Conservation (phyloP, 1,284 basidiomycete genomes). For the Cryptococcus sp. region DNA sequence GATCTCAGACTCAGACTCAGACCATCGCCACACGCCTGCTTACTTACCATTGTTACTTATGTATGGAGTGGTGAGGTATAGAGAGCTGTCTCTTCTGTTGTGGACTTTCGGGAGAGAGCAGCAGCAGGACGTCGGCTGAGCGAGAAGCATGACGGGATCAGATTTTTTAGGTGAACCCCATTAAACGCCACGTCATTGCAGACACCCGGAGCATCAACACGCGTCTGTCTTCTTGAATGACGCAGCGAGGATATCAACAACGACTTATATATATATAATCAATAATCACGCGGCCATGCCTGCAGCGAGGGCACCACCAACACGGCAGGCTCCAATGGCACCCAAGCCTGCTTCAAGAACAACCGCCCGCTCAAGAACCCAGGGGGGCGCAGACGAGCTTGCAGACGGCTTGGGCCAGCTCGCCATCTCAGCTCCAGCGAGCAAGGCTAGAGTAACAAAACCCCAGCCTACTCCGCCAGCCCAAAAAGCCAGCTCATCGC, state of each 20-base stretch:
- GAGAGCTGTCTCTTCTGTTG: neutral
- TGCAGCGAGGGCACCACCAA: neutral
- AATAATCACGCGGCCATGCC: neutral
- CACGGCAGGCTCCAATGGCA: neutral
- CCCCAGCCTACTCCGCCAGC: neutral
- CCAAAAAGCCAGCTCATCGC: neutral
- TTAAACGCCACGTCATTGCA: no score
- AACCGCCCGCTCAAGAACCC: neutral
- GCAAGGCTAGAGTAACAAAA: slow-evolving; percentile 2
- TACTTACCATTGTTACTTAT: slow-evolving; percentile 7
- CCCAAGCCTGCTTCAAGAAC: neutral
- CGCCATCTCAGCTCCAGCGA: slow-evolving; percentile 16
- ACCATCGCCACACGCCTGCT: neutral
- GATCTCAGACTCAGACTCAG: no score
- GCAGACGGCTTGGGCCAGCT: slow-evolving; percentile 30
- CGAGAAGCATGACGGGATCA: neutral
- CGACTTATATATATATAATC: no score
- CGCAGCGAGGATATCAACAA: neutral
- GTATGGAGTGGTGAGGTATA: neutral
- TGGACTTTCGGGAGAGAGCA: no score
- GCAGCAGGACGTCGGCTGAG: neutral
- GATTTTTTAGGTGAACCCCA: no score
- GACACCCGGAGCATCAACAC: neutral
- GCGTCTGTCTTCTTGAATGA: slow-evolving; percentile 2
- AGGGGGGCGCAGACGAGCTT: slow-evolving; percentile 24